Evolutionary conservation across 2,329 filamentous ascomycete species (phyloP).

Genomic region (Aspergillus thermomutatus): DNA sequence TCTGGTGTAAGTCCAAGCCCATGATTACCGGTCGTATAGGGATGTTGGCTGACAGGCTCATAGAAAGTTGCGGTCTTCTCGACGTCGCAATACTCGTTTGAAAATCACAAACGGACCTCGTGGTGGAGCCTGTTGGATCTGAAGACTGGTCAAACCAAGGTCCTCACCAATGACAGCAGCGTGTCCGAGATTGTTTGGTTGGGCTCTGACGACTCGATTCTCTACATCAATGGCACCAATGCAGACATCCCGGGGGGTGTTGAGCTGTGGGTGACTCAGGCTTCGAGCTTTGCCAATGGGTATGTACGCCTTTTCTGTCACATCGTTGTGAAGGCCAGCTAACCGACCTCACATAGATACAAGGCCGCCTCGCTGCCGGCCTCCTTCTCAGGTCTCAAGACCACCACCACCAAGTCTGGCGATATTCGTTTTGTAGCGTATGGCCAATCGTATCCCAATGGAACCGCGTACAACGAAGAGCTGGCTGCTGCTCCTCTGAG

Average conservation of each 20-base stretch:
- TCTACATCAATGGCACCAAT: conserved; percentile 52
- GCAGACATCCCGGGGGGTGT: conserved; percentile 38
- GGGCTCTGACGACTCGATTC: conserved; percentile 60
- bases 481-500: conserved; percentile 59
- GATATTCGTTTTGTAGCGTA: conserved; percentile 53
- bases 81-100: conserved; percentile 75
- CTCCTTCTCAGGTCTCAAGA: conserved; percentile 38
- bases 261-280: conserved; percentile 38
- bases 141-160: conserved; percentile 59
- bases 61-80: conserved; percentile 48
- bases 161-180: conserved; percentile 62
- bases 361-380: conserved; percentile 38
- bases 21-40: background rate
- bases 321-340: background rate
- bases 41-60: conserved; percentile 1
- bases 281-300: conserved; percentile 30
- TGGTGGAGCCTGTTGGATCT: conserved; percentile 70
- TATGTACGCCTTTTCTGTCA: conserved; percentile 13
- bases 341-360: conserved; percentile 22
- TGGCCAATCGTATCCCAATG: conserved; percentile 65
- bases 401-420: conserved; percentile 32
- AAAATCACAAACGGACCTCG: conserved; percentile 61
- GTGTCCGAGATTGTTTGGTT: conserved; percentile 76
- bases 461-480: conserved; percentile 65
- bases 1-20: conserved; percentile 31